A percentile compares a stretch with the other conserved stretches of the same genome.
These are phyloP conservation scores for Begonia peltatifolia DNA, from an alignment of 306 rosid genomes.

Conservation along the genomic window DNA sequence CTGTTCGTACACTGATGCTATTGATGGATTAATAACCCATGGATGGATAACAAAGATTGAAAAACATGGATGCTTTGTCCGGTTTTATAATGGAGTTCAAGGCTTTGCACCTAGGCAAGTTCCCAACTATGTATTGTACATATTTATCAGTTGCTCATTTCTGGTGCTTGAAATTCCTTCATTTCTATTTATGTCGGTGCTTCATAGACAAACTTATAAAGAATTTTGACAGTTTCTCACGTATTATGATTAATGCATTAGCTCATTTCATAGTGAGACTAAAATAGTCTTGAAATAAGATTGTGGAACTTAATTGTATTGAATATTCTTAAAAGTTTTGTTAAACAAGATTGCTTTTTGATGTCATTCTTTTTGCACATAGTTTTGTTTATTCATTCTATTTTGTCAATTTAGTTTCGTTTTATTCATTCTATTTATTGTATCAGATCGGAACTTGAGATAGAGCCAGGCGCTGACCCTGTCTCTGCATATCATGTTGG, in stretches of 20 bases:
- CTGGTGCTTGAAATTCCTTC: background rate
- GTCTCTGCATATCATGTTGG: conserved; percentile 61
- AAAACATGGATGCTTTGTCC: conserved; percentile 77
- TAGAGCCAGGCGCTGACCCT: conserved; percentile 75
- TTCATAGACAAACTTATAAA: no score
- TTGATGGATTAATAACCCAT: conserved; percentile 73
- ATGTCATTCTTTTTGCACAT: background rate
- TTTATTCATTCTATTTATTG: conserved; percentile 13
- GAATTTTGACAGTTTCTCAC: no score
- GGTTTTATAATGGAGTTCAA: conserved; percentile 86
- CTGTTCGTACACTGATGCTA: conserved; percentile 66
- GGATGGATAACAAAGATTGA: conserved; percentile 97
- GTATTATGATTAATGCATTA: no score
- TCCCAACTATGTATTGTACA: conserved; percentile 12
- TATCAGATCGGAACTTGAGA: conserved; percentile 80
- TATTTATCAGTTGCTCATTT: background rate
- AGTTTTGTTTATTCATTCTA: conserved; percentile 11
- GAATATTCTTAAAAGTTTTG: background rate
- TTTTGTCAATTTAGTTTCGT: conserved; percentile 8
- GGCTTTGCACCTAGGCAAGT: conserved; percentile 89
- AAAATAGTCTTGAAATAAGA: no score
- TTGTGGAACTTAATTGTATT: background rate
- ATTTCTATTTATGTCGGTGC: no score
- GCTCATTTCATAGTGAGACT: no score
- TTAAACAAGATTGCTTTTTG: background rate